Evolutionary conservation across 1,284 basidiomycete genomes (phyloP).

Genomic region (Pterulicium gracile): DNA sequence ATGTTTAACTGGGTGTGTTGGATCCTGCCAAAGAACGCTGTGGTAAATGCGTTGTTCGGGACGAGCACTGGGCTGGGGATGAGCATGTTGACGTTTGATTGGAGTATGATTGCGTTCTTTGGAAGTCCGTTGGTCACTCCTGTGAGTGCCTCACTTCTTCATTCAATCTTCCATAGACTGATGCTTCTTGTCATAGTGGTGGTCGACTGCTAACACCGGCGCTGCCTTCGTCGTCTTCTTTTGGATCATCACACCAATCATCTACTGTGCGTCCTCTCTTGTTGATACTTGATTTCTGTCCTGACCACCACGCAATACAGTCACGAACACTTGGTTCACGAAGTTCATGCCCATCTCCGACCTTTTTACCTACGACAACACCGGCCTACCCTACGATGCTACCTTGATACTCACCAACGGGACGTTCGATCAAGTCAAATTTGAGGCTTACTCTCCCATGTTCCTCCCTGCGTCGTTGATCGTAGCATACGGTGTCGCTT

Average conservation of each 20-base stretch:
- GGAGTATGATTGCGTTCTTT: constrained; percentile 76
- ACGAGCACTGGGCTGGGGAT: constrained; percentile 69
- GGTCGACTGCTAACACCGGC: constrained; percentile 12
- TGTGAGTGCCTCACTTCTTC: background rate
- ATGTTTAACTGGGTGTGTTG: constrained; percentile 91
- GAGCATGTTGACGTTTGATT: constrained; percentile 84
- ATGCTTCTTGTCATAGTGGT: constrained; percentile 13
- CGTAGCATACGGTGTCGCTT: constrained; percentile 27
- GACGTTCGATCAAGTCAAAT: constrained; percentile 22
- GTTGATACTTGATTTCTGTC: constrained; percentile 18
- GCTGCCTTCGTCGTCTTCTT: constrained; percentile 28
- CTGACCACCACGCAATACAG: constrained; percentile 12
- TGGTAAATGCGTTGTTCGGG: constrained; percentile 80
- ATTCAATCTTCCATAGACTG: background rate
- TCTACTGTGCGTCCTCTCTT: constrained; percentile 34
- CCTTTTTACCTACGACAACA: constrained; percentile 26
- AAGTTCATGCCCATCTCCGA: constrained; percentile 24
- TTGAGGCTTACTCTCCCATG: constrained; percentile 27
- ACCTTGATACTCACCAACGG: constrained; percentile 25
- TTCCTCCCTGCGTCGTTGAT: constrained; percentile 35
- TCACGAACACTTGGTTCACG: constrained; percentile 21
- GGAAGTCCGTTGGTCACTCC: constrained; percentile 26
- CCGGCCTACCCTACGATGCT: constrained; percentile 30
- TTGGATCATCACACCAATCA: constrained; percentile 32
- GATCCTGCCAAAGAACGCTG: constrained; percentile 79